These are phyloP conservation scores for Coemansia sp. DNA, from an alignment of 192 early-diverging fungal genomes.

Conservation along the genomic window DNA sequence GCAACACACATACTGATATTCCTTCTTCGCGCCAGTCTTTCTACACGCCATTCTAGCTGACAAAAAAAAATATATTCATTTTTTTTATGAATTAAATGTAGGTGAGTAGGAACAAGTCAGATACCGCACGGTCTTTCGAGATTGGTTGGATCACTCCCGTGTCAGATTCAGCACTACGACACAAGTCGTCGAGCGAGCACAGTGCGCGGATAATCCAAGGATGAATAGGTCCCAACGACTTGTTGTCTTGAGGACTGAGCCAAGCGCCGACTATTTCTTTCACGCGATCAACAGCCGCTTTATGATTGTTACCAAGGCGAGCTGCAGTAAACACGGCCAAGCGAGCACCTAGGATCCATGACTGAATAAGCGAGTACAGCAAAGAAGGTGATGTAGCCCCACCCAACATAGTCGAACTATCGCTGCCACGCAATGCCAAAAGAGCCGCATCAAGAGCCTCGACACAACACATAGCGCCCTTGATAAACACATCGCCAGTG, in stretches of 20 bases:
- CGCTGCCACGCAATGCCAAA: conserved; percentile 6
- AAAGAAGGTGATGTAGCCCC: conserved; percentile 25
- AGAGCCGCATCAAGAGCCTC: conserved; percentile 29
- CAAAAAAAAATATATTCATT: background rate
- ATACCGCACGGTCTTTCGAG: conserved; percentile 22
- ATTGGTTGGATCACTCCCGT: background rate
- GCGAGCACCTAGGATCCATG: conserved; percentile 50
- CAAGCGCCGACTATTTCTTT: conserved; percentile 14
- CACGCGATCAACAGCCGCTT: conserved; percentile 5
- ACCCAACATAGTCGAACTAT: conserved; percentile 6
- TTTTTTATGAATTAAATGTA: conserved; percentile 3
- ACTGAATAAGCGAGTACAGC: conserved; percentile 44
- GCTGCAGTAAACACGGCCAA: conserved; percentile 35
- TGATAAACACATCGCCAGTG: background rate
- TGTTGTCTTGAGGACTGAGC: conserved; percentile 3
- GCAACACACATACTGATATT: background rate
- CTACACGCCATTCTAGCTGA: conserved; percentile 16
- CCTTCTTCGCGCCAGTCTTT: conserved; percentile 13
- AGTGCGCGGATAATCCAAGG: conserved; percentile 41
- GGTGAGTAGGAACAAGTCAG: conserved; percentile 38
- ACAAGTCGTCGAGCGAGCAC: conserved; percentile 9
- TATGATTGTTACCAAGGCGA: background rate
- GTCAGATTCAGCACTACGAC: background rate
- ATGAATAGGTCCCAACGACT: conserved; percentile 22
- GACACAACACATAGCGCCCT: conserved; percentile 28